Base-by-base conservation (phyloP, 306 rosid genomes). In the Argentina anserina region DNA sequence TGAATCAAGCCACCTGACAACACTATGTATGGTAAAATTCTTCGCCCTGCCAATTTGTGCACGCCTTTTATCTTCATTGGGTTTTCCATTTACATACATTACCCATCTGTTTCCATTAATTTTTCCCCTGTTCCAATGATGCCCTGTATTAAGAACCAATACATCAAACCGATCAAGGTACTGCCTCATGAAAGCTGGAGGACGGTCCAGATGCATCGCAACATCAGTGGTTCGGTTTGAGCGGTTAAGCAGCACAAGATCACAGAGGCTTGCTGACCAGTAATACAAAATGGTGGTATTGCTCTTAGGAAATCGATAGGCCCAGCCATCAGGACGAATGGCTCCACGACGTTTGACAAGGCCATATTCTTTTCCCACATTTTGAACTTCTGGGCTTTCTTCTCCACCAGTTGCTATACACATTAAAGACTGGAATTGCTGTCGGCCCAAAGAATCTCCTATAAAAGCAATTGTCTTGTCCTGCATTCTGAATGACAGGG, bases 241-340 rank as follows among this genome's bases (percentile, higher is more conserved):
- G 69, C 37, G 68, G 78, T 88, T 82, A 62, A 88, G 78, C 68
- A 93, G 97, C 76, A 46, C 87, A 26, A 95, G 84, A 81, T 95
- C 96, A 56, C 86, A 79, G 67, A 95, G 87, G 81, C 93, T 95
- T 55, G 93, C 97, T 33, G 97, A 91, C 99, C 97, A 95, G 78
- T 91, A 91, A 74, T 91, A 91, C 61, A 91, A 84, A 74, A 95
- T 86, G 61, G 97, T 95, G 58, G 97, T 84, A 76, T 95, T 90
- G 28, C 96, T 95, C 61, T 79, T 65, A 21, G 86, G 81, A 81
- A 95, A 95, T 65, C 93, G 83, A 80, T 91, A 95, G 62, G 94
- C 99, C 90, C 97, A 95, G 37, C 99, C 99, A 73, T 91, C 90
- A 0, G 97, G 99, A 76, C 96, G 97, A 76, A 90, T 83, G 65